Base-by-base conservation (phyloP, 805 yeast species). In the Scheffersomyces stipitis region DNA sequence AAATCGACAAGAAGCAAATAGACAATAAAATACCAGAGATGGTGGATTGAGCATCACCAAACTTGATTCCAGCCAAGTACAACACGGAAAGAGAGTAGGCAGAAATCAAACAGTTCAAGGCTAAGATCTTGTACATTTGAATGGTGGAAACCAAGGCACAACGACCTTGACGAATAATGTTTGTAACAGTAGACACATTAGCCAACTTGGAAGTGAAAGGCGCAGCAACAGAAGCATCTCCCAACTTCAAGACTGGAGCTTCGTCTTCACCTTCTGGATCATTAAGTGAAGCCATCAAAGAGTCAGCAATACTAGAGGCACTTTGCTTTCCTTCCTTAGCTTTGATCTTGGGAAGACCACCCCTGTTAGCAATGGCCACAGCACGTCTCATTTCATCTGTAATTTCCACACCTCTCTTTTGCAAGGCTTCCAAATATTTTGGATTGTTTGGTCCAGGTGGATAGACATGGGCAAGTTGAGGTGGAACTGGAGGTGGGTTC, bases 151-250 rank as follows among this genome's bases (percentile, higher is more conserved):
- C 96, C 49, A 93, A 74, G 5, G 99, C 96, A 73, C 96, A 87
- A 67, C 99, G 88, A 48, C 99, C 99, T 73, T 93, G 97, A 66
- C 99, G 89, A 49, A 93, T 79, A 48, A 93, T 86, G 58, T 89
- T 83, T 36, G 96, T 86, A 38, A 93, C 96, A 38, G 99, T 83
- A 37, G 90, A 78, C 22, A 93, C 99, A 55, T 84, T 86, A 17
- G 96, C 80, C 47, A 93, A 76, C 60, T 93, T 93, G 16, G 98
- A 90, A 14, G 99, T 93, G 63, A 93, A 88, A 31, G 99, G 99
- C 23, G 99, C 99, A 37, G 99, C 99, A 54, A 95, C 96, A 16
- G 97, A 90, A 10, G 99, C 99, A 67, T 93, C 99, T 53, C 99
- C 99, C 38, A 93, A 73, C 63, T 93, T 93, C 69, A 93, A 76